A percentile compares a stretch with the other conserved stretches of the same genome.
phyloP scores from a whole-genome alignment of 306 rosid genomes.

The Inga laurina region DNA sequence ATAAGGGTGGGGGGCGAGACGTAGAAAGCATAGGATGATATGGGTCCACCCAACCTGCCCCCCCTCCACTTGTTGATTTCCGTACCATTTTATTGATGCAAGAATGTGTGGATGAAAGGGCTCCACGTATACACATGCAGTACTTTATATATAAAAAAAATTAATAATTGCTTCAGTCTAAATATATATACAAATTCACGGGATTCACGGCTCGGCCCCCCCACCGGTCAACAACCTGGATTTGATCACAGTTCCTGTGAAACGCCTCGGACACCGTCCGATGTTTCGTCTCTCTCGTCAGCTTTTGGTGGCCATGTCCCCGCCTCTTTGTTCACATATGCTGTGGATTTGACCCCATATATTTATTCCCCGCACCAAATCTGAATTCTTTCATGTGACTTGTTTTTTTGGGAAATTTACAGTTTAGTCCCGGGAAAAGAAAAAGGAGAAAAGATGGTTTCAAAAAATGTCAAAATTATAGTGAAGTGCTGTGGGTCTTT shows the following conservation, averaged over 20 bases:
- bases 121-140: background rate
- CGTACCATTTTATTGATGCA: background rate
- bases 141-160: too few relatives aligned
- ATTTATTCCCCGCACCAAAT: background rate
- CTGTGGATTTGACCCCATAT: background rate
- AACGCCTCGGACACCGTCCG: constrained; percentile 16
- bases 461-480: too few relatives aligned
- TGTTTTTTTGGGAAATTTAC: background rate
- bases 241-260: constrained; percentile 3
- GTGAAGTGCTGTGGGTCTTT: too few relatives aligned
- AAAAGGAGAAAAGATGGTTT: too few relatives aligned
- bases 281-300: background rate
- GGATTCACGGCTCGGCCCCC: constrained; percentile 17
- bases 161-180: background rate
- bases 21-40: background rate
- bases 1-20: background rate
- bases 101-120: background rate
- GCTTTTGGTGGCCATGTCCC: constrained; percentile 15
- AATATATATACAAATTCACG: background rate
- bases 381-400: background rate
- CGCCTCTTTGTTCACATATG: background rate
- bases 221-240: constrained; percentile 16
- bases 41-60: background rate
- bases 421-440: too few relatives aligned
- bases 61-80: background rate